Conservation (phyloP, 2,329 filamentous ascomycete genomes). For the Tolypocladium capitatum region DNA sequence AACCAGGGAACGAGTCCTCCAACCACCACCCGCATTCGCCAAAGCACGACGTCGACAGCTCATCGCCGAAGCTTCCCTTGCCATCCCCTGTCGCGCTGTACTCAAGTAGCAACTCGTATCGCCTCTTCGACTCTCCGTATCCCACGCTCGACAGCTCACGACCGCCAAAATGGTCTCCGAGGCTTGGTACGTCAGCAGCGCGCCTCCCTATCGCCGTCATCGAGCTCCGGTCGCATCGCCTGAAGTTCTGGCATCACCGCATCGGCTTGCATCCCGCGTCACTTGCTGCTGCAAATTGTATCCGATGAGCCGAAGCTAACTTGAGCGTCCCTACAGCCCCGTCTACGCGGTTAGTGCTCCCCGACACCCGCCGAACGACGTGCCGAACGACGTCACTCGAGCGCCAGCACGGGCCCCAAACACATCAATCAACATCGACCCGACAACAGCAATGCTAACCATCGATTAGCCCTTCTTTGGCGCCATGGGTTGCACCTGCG, state of each 20-base stretch:
- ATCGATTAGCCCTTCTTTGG: slow-evolving; percentile 70
- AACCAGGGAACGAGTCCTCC: slow-evolving; percentile 26
- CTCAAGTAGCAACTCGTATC: neutral
- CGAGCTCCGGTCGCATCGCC: slow-evolving; percentile 16
- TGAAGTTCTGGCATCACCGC: slow-evolving; percentile 15
- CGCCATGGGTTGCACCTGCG: slow-evolving; percentile 93
- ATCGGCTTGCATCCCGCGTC: slow-evolving; percentile 1
- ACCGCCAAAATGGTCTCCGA: slow-evolving; percentile 59
- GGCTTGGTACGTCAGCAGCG: slow-evolving; percentile 57
- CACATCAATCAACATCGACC: slow-evolving; percentile 7
- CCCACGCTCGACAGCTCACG: slow-evolving; percentile 13
- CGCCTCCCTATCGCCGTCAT: slow-evolving; percentile 15
- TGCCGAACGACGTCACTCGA: slow-evolving; percentile 18
- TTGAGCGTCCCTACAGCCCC: slow-evolving; percentile 47
- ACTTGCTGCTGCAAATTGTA: neutral
- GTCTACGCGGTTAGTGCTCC: slow-evolving; percentile 88
- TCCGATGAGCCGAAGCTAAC: slow-evolving; percentile 27
- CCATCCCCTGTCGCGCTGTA: slow-evolving; percentile 4
- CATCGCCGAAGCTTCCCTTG: slow-evolving; percentile 13
- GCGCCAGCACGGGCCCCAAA: slow-evolving; percentile 8
- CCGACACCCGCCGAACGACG: slow-evolving; percentile 16
- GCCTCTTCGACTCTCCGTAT: slow-evolving; percentile 6
- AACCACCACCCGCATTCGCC: slow-evolving; percentile 18
- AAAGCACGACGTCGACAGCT: slow-evolving; percentile 8
- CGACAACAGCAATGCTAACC: slow-evolving; percentile 19